phyloP scores from a whole-genome alignment of 352 stramenopile genomes.

The Thalassiosira livingstoniorum region DNA sequence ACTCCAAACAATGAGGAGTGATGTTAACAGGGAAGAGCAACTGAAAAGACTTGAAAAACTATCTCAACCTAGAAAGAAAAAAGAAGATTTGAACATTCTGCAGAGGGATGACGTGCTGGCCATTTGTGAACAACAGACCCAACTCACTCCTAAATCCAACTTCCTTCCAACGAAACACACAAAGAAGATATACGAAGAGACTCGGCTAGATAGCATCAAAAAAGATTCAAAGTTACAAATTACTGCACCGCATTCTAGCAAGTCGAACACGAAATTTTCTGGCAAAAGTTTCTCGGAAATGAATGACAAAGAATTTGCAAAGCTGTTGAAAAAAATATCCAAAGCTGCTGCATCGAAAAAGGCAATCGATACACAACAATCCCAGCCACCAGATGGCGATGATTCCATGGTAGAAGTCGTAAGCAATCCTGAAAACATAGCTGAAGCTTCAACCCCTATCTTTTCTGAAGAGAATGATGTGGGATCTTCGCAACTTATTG shows the following conservation, averaged over 20 bases:
- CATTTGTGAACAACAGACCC: background rate
- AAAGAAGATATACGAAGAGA: conserved; percentile 1
- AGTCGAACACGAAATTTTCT: no score
- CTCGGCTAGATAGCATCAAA: background rate
- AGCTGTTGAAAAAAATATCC: conserved; percentile 36
- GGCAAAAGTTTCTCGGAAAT: conserved; percentile 44
- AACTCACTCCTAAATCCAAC: background rate
- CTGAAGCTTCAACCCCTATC: no score
- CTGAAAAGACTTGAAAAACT: conserved; percentile 42
- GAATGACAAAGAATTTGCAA: conserved; percentile 48
- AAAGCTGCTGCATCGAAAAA: conserved; percentile 22
- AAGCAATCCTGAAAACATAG: no score
- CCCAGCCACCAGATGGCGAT: no score
- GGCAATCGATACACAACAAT: no score
- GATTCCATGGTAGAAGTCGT: no score
- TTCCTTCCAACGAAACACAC: background rate
- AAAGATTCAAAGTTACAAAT: no score
- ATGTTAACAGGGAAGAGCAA: conserved; percentile 49
- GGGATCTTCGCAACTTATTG: no score
- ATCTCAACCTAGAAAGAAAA: conserved; percentile 37
- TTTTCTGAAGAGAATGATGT: no score
- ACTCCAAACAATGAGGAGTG: conserved; percentile 30
- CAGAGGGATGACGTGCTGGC: background rate
- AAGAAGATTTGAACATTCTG: background rate
- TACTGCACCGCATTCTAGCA: no score